Evolutionary conservation across 345 rosid genomes (phyloP), one percentile per base, ranked within the genome.

Genomic region (Lagerstroemia speciosa): DNA sequence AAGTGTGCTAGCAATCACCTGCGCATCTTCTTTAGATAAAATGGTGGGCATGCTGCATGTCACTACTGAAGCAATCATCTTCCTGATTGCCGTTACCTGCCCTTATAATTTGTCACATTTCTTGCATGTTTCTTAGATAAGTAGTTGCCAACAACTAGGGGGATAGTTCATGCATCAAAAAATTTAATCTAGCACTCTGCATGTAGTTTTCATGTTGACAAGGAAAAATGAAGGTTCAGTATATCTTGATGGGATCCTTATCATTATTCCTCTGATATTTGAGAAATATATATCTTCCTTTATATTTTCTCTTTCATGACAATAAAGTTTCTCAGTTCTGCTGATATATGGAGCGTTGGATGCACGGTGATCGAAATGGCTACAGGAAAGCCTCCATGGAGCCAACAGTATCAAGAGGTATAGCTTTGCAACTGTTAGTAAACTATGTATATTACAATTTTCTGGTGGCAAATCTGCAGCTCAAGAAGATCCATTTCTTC

Each of bases 281-380:
- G 15, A 36, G 38, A 10, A 55, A 55, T n/a, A 0, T 26, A 6
- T 55, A 1, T 55, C 27, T 55, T n/a, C 11, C 61, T 55, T 2
- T 4, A 55, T 6, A 14, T 58, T 16, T 58, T 14, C 33, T 58
- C 20, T 58, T 40, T 65, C 12, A 24, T 73, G 72, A 66, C 65
- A 16, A 58, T 53, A 69, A 40, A 65, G 61, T 71, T 73, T 72
- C 65, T 46, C 74, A 93, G 98, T 81, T 91, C 98, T 79, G 97
- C 97, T 73, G 96, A 89, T 74, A 86, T 91, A 76, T 91, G 98
- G 97, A 91, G 97, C 62, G 92, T 93, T 27, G 98, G 96, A 34
- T 93, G 98, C 75, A 93, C 98, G 29, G 92, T 93, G 72, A 93
- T 93, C 65, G 98, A 93, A 82, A 93, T 93, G 97, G 98, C 96